These are phyloP conservation scores for Coccomyxa subellipsoidea DNA, from an alignment of 163 green algal species.

Conservation along the genomic window DNA sequence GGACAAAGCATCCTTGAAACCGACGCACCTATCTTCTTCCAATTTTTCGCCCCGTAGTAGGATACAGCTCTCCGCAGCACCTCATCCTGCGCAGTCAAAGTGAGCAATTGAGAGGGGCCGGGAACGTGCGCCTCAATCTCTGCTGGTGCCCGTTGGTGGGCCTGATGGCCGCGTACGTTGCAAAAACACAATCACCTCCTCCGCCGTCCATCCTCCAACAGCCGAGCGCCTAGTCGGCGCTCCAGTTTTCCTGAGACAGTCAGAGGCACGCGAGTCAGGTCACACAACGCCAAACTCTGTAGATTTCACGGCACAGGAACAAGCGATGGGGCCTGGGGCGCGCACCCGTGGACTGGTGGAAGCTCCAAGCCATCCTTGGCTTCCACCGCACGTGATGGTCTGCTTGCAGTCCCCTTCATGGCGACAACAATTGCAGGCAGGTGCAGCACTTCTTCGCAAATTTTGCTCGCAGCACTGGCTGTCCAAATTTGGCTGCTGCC, in stretches of 20 bases:
- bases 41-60: constrained; percentile 72
- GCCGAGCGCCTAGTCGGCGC: constrained; percentile 44
- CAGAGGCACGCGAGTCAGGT: background rate
- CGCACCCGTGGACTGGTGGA: background rate
- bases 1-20: background rate
- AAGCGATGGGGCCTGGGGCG: background rate
- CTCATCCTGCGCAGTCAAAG: constrained; percentile 62
- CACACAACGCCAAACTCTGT: background rate
- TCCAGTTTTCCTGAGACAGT: constrained; percentile 27
- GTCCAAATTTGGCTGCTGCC: no score
- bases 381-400: no score
- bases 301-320: background rate
- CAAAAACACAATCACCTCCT: constrained; percentile 35
- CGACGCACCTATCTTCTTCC: constrained; percentile 77
- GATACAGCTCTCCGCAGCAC: constrained; percentile 66
- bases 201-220: constrained; percentile 52
- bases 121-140: background rate
- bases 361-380: background rate
- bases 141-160: background rate
- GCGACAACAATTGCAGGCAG: no score
- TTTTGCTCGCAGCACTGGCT: no score
- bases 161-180: background rate
- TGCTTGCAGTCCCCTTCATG: no score
- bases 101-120: background rate
- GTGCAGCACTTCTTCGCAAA: no score